Conservation (phyloP, 2,329 filamentous ascomycete genomes). For the Diaporthe aspalathi region DNA sequence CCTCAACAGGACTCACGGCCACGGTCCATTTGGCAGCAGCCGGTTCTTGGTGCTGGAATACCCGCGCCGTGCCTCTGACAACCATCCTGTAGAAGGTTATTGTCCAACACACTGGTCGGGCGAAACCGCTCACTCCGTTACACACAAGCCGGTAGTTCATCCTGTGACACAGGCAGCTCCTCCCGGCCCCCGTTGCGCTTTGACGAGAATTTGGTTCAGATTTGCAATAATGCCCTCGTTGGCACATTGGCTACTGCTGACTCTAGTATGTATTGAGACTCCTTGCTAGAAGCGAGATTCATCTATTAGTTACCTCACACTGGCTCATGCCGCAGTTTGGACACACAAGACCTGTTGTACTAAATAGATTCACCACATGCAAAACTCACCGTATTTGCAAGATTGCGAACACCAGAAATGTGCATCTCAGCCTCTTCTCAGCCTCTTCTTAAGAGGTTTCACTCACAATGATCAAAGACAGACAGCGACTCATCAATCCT, state of each 20-base stretch:
- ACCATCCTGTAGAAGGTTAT: not conserved
- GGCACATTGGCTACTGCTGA: not conserved
- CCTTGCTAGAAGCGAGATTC: no score
- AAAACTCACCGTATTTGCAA: not conserved
- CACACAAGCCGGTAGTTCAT: conserved; percentile 22
- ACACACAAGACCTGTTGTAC: not conserved
- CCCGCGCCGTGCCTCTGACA: not conserved
- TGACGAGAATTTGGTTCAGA: not conserved
- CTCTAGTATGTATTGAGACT: no score
- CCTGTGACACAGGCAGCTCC: not conserved
- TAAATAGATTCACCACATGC: not conserved
- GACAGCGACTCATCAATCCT: no score
- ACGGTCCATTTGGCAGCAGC: not conserved
- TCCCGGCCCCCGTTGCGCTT: not conserved
- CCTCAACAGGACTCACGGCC: not conserved
- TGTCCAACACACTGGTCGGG: not conserved
- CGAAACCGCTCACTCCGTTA: not conserved
- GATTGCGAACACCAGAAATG: not conserved
- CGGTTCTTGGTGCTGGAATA: not conserved
- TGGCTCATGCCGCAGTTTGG: not conserved
- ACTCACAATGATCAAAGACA: no score
- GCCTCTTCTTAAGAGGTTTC: no score
- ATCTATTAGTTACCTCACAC: not conserved
- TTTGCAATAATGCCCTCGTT: not conserved
- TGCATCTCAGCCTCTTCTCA: not conserved